Base-by-base conservation (phyloP, 1,139 yeast species). In the Scheffersomyces titani region DNA sequence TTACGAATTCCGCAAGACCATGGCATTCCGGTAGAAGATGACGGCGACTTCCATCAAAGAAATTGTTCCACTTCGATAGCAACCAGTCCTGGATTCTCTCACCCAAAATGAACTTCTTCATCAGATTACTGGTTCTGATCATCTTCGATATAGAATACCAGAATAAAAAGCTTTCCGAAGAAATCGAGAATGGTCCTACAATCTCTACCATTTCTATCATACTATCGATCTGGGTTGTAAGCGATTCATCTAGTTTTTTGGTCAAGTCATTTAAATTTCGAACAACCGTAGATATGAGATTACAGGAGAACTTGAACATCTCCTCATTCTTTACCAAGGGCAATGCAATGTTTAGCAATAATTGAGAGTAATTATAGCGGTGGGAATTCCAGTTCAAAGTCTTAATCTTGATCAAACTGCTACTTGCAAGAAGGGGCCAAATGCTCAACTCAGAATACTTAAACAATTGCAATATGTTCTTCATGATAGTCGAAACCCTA, bases 101-200 rank as follows among this genome's bases (percentile, higher is more conserved):
- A 6, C 57, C 54, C 2, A 63, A 45, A 7, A 52, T 53, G 18
- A 19, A 19, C 9, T 24, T 51, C 49, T 61, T 61, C 18, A 40
- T 51, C 45, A 74, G 65, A 47, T 72, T 73, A 46, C 75, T 69
- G 3, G 66, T 68, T 45, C 69, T 69, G 11, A 80, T 74, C 6
- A 82, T 63, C n/a, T 69, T 69, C 22, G 76, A 67, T 6, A 83
- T 61, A 0, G 77, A 64, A 54, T 75, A 69, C 92, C 93, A 88
- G 58, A 88, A 84, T 19, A 67, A 63, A 51, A 85, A 72, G 6
- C 89, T 74, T 55, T 80, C 83, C 51, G 80, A 72, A 54, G 77
- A 73, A 1, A 87, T 57, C 0, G 57, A 45, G 1, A 69, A 65
- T 0, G 94, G 93, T 0, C 93, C 93, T 64, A 81, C 82, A 1